Conservation (phyloP, 2,329 filamentous ascomycete genomes). For the Colletotrichum lindemuthianum region DNA sequence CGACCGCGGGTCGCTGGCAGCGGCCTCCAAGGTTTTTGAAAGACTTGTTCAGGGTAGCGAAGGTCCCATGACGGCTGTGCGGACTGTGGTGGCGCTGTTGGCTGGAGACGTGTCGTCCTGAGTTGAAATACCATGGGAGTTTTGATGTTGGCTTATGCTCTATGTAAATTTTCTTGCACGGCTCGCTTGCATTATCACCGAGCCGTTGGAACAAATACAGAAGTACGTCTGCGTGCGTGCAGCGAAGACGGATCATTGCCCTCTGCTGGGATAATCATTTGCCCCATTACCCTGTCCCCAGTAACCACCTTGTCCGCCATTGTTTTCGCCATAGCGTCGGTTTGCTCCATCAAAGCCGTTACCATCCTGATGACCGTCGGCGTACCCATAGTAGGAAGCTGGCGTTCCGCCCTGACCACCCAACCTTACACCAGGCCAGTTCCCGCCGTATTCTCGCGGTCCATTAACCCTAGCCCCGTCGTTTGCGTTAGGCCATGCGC, state of each 20-base stretch:
- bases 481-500: neutral
- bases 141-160: neutral
- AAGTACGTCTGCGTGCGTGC: neutral
- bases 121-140: conserved; percentile 9
- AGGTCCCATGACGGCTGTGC: conserved; percentile 65
- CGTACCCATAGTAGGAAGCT: too few species aligned
- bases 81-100: conserved; percentile 69
- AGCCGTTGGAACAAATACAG: neutral
- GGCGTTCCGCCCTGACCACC: neutral
- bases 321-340: too few species aligned
- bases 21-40: conserved; percentile 69
- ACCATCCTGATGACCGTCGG: too few species aligned
- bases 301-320: neutral
- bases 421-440: neutral
- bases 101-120: conserved; percentile 50
- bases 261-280: neutral
- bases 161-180: neutral
- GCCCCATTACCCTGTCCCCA: neutral
- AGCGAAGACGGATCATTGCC: neutral
- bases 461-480: neutral
- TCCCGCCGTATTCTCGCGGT: neutral
- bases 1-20: conserved; percentile 62
- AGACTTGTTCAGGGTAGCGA: conserved; percentile 65
- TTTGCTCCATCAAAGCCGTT: too few species aligned
- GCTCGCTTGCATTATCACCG: neutral